Evolutionary conservation across 768 basidiomycete species (phyloP).

Genomic region (Tephrocybe sp.): DNA sequence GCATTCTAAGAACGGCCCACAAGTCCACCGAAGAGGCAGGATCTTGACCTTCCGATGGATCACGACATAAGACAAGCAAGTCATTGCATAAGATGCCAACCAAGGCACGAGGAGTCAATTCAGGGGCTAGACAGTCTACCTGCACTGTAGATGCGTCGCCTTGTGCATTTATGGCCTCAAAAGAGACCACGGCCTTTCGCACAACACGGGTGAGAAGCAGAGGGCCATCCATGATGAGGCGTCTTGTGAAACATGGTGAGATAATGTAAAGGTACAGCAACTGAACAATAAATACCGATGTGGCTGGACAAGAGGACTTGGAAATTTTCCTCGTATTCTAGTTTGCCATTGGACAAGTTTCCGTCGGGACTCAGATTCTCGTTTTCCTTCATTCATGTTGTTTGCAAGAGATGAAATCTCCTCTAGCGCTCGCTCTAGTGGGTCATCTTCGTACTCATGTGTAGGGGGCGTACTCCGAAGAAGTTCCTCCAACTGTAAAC

Average conservation of each 20-base stretch:
- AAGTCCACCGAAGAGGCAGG: constrained; percentile 77
- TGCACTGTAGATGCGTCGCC: constrained; percentile 82
- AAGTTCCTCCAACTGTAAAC: constrained; percentile 77
- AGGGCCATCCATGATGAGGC: constrained; percentile 91
- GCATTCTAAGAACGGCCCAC: constrained; percentile 97
- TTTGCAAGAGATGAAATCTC: constrained; percentile 89
- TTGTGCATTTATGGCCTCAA: constrained; percentile 76
- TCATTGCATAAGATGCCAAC: constrained; percentile 91
- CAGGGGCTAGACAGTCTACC: constrained; percentile 88
- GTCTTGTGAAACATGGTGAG: constrained; percentile 45
- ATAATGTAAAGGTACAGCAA: constrained; percentile 4
- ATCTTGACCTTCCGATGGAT: constrained; percentile 81
- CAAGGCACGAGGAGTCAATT: constrained; percentile 76
- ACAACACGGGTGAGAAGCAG: constrained; percentile 88
- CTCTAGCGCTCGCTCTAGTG: constrained; percentile 79
- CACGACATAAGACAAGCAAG: constrained; percentile 87
- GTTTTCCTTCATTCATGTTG: constrained; percentile 98
- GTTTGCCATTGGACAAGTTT: constrained; percentile 91
- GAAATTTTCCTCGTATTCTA: constrained; percentile 88
- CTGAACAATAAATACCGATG: constrained; percentile 65
- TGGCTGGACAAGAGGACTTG: constrained; percentile 97
- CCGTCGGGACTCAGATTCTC: constrained; percentile 89
- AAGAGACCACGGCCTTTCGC: constrained; percentile 77
- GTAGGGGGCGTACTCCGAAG: constrained; percentile 81
- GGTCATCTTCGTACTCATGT: constrained; percentile 74